Percentiles rank a stretch among this genome's conserved stretches.
These are phyloP conservation scores for Spencermartinsiella europaea DNA, from an alignment of 805 yeast genomes.

Conservation along the genomic window DNA sequence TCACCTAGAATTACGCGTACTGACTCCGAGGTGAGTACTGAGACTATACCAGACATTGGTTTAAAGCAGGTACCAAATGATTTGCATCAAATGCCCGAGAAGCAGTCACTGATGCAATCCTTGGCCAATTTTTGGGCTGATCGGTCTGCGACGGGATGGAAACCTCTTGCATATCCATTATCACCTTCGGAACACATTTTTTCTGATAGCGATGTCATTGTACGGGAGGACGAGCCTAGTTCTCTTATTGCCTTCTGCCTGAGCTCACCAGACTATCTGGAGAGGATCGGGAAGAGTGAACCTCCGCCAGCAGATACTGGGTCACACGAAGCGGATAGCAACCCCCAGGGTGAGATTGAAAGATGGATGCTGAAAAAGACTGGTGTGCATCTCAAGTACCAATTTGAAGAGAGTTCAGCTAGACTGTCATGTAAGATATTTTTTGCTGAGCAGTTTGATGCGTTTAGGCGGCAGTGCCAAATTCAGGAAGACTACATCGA, in stretches of 20 bases:
- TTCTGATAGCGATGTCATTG: constrained; percentile 88
- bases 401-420: constrained; percentile 80
- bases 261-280: constrained; percentile 75
- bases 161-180: constrained; percentile 80
- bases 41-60: not conserved
- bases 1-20: not conserved
- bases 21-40: not conserved
- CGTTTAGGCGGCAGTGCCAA: constrained; percentile 80
- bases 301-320: constrained; percentile 3
- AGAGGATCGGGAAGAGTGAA: constrained; percentile 43
- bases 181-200: constrained; percentile 80
- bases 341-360: constrained; percentile 42
- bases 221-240: constrained; percentile 94
- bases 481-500: constrained; percentile 71
- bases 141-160: constrained; percentile 92
- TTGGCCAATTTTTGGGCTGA: constrained; percentile 96
- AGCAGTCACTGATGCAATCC: constrained; percentile 72
- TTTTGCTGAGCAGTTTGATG: constrained; percentile 95
- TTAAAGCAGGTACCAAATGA: not conserved
- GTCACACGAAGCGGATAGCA: constrained; percentile 1
- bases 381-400: constrained; percentile 88
- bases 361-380: constrained; percentile 69
- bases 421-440: constrained; percentile 87
- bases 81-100: constrained; percentile 41
- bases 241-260: constrained; percentile 90